A percentile compares a stretch with the other conserved stretches of the same genome.
phyloP scores from a whole-genome alignment of 1,284 basidiomycete genomes.

The Ceratobasidium papillatum region DNA sequence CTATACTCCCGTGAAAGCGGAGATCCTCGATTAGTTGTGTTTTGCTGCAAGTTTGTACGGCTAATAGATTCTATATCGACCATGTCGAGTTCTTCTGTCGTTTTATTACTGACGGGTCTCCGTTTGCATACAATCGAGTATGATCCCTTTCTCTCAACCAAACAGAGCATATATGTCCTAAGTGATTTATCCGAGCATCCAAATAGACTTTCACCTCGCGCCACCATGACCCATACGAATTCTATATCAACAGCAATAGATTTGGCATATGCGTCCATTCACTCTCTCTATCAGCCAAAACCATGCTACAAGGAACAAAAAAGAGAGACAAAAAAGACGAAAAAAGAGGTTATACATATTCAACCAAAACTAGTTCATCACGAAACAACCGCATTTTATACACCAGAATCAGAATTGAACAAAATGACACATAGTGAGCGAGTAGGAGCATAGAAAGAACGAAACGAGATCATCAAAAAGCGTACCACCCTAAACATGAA shows the following conservation, averaged over 20 bases:
- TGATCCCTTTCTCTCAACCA: no score
- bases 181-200: no score
- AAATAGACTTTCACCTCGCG: no score
- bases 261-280: not conserved
- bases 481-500: slow-evolving; percentile 41
- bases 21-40: no score
- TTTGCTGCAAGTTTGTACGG: no score
- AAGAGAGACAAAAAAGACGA: not conserved
- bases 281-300: not conserved
- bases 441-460: not conserved
- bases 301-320: slow-evolving; percentile 1
- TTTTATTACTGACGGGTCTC: no score
- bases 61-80: no score
- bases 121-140: no score
- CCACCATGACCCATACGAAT: no score
- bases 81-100: no score
- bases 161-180: no score
- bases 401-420: not conserved
- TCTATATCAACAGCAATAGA: no score
- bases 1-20: not conserved
- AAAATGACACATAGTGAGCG: not conserved
- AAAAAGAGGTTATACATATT: not conserved
- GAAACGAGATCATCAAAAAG: slow-evolving; percentile 5
- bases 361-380: slow-evolving; percentile 8
- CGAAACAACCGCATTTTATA: not conserved